phyloP scores from a whole-genome alignment of 495 filamentous ascomycete genomes.

The Immersiella caudata region DNA sequence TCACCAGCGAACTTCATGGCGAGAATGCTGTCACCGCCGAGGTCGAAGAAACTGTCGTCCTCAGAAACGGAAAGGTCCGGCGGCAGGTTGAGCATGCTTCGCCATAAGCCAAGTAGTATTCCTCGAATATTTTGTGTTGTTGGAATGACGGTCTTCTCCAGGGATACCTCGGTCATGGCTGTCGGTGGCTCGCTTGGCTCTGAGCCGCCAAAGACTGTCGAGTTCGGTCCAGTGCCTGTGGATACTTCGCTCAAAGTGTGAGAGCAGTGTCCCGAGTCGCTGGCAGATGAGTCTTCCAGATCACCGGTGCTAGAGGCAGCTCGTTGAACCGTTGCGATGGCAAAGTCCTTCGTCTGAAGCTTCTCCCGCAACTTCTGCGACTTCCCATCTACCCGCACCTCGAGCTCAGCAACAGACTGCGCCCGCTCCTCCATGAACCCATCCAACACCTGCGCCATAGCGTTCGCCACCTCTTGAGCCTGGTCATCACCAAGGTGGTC shows the following conservation, averaged over 20 bases:
- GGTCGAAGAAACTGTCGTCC: slow-evolving; percentile 59
- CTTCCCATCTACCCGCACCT: slow-evolving; percentile 9
- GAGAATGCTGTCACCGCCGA: slow-evolving; percentile 66
- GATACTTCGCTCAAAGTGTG: slow-evolving; percentile 1
- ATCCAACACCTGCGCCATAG: slow-evolving; percentile 49
- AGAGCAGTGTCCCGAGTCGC: not conserved
- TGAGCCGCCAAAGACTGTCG: slow-evolving; percentile 5
- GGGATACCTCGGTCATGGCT: slow-evolving; percentile 2
- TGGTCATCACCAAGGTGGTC: slow-evolving; percentile 44
- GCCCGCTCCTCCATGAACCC: slow-evolving; percentile 39
- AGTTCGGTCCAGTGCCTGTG: not conserved
- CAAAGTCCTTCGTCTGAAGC: not conserved
- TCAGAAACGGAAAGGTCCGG: slow-evolving; percentile 39
- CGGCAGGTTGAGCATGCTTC: slow-evolving; percentile 26
- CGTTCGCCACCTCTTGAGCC: slow-evolving; percentile 51
- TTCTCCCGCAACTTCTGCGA: slow-evolving; percentile 4
- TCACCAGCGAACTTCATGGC: slow-evolving; percentile 64
- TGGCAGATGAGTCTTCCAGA: slow-evolving; percentile 1
- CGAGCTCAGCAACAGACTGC: slow-evolving; percentile 21
- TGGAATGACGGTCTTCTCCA: not conserved
- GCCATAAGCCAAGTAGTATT: slow-evolving; percentile 36
- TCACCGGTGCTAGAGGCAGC: not conserved
- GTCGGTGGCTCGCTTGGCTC: slow-evolving; percentile 4
- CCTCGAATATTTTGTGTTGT: slow-evolving; percentile 20
- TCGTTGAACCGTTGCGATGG: not conserved